These are phyloP conservation scores for Aspergillus sp. DNA, from an alignment of 2,329 filamentous ascomycete genomes.

Conservation along the genomic window DNA sequence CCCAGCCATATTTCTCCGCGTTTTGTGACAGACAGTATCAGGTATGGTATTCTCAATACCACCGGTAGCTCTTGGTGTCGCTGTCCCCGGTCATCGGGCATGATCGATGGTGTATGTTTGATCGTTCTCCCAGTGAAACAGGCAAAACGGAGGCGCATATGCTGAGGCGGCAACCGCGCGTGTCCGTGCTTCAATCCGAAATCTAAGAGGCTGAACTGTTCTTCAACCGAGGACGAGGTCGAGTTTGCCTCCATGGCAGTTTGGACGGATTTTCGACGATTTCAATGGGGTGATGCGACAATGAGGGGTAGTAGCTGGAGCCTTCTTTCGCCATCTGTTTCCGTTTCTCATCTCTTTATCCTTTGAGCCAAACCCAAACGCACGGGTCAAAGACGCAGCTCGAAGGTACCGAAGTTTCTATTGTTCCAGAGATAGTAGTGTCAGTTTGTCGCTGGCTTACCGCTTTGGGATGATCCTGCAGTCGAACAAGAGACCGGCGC, in stretches of 20 bases:
- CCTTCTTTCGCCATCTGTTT: background rate
- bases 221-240: background rate
- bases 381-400: constrained; percentile 3
- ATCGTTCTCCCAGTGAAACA: background rate
- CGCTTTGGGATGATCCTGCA: constrained; percentile 9
- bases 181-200: constrained; percentile 5
- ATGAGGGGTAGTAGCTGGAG: background rate
- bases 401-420: constrained; percentile 1
- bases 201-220: background rate
- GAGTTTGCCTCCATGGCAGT: background rate
- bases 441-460: background rate
- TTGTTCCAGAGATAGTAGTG: background rate
- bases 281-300: background rate
- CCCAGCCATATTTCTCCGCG: constrained; percentile 7
- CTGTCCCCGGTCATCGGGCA: background rate
- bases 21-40: constrained; percentile 12
- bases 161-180: constrained; percentile 16
- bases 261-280: background rate
- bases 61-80: constrained; percentile 2
- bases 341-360: background rate
- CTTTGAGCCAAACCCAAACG: background rate
- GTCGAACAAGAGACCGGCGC: constrained; percentile 3
- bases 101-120: background rate
- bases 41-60: constrained; percentile 11
- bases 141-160: constrained; percentile 5